Base-by-base conservation (phyloP, 1,284 basidiomycete species). In the Abortiporus biennis region DNA sequence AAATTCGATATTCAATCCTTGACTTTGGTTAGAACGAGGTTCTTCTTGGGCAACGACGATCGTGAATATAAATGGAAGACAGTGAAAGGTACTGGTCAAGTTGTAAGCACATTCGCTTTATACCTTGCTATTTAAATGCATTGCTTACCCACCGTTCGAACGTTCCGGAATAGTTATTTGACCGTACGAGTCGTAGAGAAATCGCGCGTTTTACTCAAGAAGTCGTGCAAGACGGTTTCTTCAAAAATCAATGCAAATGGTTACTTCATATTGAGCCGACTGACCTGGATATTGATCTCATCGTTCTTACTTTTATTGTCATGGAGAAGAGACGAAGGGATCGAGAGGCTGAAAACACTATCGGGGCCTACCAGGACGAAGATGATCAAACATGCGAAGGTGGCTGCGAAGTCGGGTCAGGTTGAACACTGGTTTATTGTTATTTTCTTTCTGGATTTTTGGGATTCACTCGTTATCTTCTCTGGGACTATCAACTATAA, bases 261-360 rank as follows among this genome's bases (percentile, higher is more conserved):
- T 60, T 64, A 27, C 63, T 77, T 19, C 58, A 58, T 29, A 65
- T 75, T 35, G 63, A 71, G 42, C 68, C 72, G 21, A 52, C 53
- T 31, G 50, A 51, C 29, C 54, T 76, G 21, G 68, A 74, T 50
- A 63, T 73, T 45, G 74, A 77, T 53, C 58, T 76, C 43, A 55
- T 76, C 36, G 58, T 77, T 19, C 55, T 76, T 25, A 72, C 74
- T 11, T 76, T 74, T 47, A 51, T 76, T 45, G 66, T 77, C 44
- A 65, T 76, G 63, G 72, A 74, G 59, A 73, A 68, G 58, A 71
- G 71, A n/a, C n/a, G n/a, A n/a, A n/a, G n/a, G n/a, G n/a, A n/a
- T n/a, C n/a, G n/a, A n/a, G n/a, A n/a, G n/a, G n/a, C n/a, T n/a
- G n/a, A n/a, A n/a, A n/a, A n/a, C n/a, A n/a, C n/a, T n/a, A n/a